Evolutionary conservation across 768 basidiomycete species (phyloP).

Genomic region (Calocera cornea): DNA sequence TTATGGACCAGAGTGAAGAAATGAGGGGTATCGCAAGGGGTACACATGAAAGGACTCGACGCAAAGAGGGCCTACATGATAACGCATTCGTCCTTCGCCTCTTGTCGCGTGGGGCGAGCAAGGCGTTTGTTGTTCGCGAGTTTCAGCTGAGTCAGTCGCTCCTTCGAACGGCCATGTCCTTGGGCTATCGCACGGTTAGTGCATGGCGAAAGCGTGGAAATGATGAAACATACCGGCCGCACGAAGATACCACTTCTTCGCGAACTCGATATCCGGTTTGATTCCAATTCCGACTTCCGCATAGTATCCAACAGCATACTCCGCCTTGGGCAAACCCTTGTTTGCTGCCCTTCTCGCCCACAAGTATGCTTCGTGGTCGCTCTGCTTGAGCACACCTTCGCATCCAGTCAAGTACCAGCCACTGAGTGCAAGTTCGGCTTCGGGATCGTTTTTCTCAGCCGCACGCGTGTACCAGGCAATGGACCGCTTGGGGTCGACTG

Average conservation of each 20-base stretch:
- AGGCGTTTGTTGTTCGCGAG: slow-evolving; percentile 70
- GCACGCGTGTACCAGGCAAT: slow-evolving; percentile 99
- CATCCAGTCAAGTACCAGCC: slow-evolving; percentile 97
- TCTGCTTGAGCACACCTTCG: slow-evolving; percentile 92
- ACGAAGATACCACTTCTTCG: slow-evolving; percentile 98
- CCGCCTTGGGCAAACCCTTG: slow-evolving; percentile 90
- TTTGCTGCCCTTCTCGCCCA: slow-evolving; percentile 96
- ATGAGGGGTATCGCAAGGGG: slow-evolving; percentile 2
- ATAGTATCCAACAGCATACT: slow-evolving; percentile 98
- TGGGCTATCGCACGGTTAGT: slow-evolving; percentile 47
- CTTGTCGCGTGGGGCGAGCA: slow-evolving; percentile 78
- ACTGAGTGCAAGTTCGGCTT: slow-evolving; percentile 88
- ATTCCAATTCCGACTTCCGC: slow-evolving; percentile 96
- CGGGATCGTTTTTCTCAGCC: slow-evolving; percentile 88
- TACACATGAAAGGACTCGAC: neutral
- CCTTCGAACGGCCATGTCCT: slow-evolving; percentile 98
- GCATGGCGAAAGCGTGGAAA: neutral
- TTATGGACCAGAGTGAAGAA: neutral
- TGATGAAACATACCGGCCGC: slow-evolving; percentile 64
- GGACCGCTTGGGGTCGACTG: slow-evolving; percentile 81
- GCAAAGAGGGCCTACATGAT: slow-evolving; percentile 33
- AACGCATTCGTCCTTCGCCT: slow-evolving; percentile 88
- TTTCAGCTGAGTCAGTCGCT: slow-evolving; percentile 88
- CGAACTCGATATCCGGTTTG: slow-evolving; percentile 88
- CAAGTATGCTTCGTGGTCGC: slow-evolving; percentile 94